phyloP scores from a whole-genome alignment of 2,329 filamentous ascomycete genomes.

The Aureobasidium lini region DNA sequence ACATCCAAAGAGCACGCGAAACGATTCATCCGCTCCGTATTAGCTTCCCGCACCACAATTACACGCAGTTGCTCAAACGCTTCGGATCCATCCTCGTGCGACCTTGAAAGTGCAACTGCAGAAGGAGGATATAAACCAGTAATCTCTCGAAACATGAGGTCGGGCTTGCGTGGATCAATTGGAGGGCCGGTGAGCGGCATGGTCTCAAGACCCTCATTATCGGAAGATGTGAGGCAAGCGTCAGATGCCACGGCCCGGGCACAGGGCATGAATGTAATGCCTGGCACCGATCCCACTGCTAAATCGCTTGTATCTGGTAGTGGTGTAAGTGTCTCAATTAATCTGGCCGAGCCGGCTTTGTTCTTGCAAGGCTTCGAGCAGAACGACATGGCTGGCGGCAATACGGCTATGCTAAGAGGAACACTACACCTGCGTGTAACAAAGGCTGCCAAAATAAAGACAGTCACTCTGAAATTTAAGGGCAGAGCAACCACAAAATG shows the following conservation, averaged over 20 bases:
- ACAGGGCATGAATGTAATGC: constrained; percentile 18
- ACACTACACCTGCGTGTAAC: constrained; percentile 73
- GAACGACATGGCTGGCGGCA: constrained; percentile 54
- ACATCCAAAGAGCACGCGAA: constrained; percentile 42
- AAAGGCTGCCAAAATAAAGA: constrained; percentile 89
- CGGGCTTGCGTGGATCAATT: constrained; percentile 33
- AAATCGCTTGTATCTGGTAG: constrained; percentile 75
- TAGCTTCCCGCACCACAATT: constrained; percentile 5
- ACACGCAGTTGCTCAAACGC: constrained; percentile 18
- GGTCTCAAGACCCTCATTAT: constrained; percentile 33
- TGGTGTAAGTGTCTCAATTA: constrained; percentile 65
- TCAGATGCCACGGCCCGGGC: constrained; percentile 24
- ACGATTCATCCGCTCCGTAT: constrained; percentile 41
- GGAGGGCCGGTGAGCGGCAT: constrained; percentile 32
- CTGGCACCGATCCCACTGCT: constrained; percentile 33
- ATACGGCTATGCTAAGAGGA: constrained; percentile 77
- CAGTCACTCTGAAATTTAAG: constrained; percentile 76
- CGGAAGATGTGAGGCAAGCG: constrained; percentile 32
- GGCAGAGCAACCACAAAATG: constrained; percentile 86
- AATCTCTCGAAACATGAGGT: constrained; percentile 26
- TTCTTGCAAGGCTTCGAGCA: constrained; percentile 76
- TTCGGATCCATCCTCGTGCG: constrained; percentile 19
- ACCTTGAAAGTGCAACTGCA: neutral
- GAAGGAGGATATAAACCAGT: neutral
- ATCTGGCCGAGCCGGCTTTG: constrained; percentile 70